Percentiles rank a stretch among this genome's conserved stretches.
phyloP scores from a whole-genome alignment of 225 moss, liverwort and hornwort species.

The Rhytidiadelphus loreus region DNA sequence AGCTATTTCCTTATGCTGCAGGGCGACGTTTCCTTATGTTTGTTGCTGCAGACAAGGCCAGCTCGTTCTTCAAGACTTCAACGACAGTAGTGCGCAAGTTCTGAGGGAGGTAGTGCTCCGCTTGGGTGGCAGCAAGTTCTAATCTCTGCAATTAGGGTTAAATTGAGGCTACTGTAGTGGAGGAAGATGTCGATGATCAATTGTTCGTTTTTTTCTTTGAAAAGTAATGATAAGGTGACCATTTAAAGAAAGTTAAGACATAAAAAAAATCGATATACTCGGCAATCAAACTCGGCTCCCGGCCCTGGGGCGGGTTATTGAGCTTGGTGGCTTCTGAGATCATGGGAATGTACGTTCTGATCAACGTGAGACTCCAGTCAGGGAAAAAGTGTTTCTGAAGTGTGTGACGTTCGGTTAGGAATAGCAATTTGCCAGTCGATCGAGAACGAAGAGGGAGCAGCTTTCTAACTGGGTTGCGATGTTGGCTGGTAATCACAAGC shows the following conservation, averaged over 20 bases:
- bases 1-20: not conserved
- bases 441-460: not conserved
- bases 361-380: not conserved
- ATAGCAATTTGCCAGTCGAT: not conserved
- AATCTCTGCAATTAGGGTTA: not conserved
- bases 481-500: not conserved
- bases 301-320: not conserved
- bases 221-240: not conserved
- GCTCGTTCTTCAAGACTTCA: not conserved
- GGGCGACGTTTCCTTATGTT: not conserved
- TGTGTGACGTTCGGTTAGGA: not conserved
- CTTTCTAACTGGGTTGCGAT: not conserved
- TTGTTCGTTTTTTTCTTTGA: not conserved
- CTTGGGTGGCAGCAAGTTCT: not conserved
- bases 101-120: not conserved
- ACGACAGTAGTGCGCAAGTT: not conserved
- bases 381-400: not conserved
- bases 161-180: not conserved
- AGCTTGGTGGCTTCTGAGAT: not conserved
- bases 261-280: not conserved
- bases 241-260: not conserved
- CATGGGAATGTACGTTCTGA: not conserved
- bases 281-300: not conserved
- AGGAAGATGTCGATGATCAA: not conserved
- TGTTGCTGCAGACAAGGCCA: not conserved